Evolutionary conservation across 2,329 filamentous ascomycete species (phyloP).

Genomic region (Annulohypoxylon truncatum): DNA sequence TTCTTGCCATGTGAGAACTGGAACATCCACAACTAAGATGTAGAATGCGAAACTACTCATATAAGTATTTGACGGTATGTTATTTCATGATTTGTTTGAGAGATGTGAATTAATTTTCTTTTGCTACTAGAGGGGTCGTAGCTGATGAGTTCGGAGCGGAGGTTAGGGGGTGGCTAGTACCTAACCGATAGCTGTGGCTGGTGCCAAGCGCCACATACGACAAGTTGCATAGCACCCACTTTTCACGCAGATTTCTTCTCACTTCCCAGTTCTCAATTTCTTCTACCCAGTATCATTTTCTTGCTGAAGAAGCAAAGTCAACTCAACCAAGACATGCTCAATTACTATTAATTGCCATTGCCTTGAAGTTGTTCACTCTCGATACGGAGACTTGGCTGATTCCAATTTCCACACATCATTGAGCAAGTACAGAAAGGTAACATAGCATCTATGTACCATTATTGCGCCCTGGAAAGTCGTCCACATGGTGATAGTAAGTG

Average conservation of each 20-base stretch:
- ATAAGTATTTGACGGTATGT: background rate
- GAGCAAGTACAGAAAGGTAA: conserved; percentile 2
- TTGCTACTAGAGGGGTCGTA: no score
- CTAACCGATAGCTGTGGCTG: background rate
- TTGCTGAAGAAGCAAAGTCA: background rate
- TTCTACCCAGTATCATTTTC: background rate
- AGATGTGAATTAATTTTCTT: no score
- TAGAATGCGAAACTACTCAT: background rate
- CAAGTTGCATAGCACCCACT: background rate
- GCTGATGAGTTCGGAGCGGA: background rate
- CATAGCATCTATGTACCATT: background rate
- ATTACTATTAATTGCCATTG: background rate
- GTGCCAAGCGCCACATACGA: background rate
- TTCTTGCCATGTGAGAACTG: background rate
- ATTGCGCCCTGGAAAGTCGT: background rate
- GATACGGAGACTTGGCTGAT: background rate
- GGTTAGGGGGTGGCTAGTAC: conserved; percentile 21
- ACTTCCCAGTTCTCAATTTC: background rate
- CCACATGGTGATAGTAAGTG: background rate
- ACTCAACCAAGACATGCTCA: background rate
- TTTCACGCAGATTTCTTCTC: background rate
- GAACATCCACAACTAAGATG: background rate
- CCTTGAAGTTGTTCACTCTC: background rate
- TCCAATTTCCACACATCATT: background rate
- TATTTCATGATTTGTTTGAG: no score